A percentile compares a stretch with the other conserved stretches of the same genome.
Evolutionary conservation across 495 filamentous ascomycete genomes (phyloP).

Genomic region (Amniculicola lignicola): DNA sequence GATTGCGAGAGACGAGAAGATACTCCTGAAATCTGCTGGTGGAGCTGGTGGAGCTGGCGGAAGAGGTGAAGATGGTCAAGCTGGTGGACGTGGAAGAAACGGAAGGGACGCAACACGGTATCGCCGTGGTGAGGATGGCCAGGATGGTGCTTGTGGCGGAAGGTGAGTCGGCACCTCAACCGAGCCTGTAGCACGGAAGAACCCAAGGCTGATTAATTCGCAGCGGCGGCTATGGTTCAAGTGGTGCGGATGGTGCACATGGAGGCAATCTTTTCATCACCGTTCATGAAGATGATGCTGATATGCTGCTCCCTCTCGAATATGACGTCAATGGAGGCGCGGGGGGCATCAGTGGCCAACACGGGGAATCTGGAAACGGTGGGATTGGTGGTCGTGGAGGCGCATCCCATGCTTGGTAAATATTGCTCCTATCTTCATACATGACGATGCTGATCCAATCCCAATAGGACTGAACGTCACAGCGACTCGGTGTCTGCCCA

Average conservation of each 20-base stretch:
- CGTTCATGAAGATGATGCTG: constrained; percentile 28
- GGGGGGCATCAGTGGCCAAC: constrained; percentile 33
- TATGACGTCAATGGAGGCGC: constrained; percentile 23
- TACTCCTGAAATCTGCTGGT: constrained; percentile 37
- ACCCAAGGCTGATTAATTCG: background rate
- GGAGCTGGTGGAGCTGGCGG: constrained; percentile 43
- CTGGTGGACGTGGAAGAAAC: constrained; percentile 35
- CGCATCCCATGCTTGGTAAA: constrained; percentile 29
- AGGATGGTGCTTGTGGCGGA: constrained; percentile 36
- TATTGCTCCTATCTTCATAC: background rate
- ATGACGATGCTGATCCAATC: background rate
- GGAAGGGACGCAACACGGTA: constrained; percentile 36
- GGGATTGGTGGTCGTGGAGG: constrained; percentile 36
- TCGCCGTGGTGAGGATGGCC: constrained; percentile 34
- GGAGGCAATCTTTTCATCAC: constrained; percentile 29
- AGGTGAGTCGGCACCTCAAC: constrained; percentile 32
- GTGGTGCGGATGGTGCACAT: constrained; percentile 26
- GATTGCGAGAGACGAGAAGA: constrained; percentile 28
- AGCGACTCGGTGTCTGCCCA: constrained; percentile 6
- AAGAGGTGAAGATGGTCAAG: constrained; percentile 40
- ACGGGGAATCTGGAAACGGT: constrained; percentile 30
- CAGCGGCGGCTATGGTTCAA: constrained; percentile 30
- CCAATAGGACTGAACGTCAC: constrained; percentile 21
- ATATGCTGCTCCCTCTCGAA: constrained; percentile 19
- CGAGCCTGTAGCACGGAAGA: background rate